Evolutionary conservation across 179 eudicot genomes (phyloP).

Genomic region (Silene noctiflora): DNA sequence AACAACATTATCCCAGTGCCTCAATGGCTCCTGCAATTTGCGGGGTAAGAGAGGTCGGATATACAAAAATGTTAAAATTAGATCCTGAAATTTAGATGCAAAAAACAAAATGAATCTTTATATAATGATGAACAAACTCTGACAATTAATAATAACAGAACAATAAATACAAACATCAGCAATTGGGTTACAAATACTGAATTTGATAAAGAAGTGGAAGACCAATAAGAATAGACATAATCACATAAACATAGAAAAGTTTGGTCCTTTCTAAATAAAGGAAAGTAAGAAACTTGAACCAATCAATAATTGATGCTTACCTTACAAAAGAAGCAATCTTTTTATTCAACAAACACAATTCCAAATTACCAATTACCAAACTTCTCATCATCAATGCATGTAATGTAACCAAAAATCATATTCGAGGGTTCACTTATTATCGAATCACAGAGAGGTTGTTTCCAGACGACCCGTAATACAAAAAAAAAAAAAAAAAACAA

Average conservation of each 20-base stretch:
- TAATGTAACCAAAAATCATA: not conserved
- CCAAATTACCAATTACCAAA: not conserved
- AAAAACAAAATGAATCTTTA: not conserved
- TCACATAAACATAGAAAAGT: constrained; percentile 8
- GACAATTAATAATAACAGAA: not conserved
- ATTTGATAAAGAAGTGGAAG: constrained; percentile 7
- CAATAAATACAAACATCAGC: not conserved
- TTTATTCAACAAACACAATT: constrained; percentile 11
- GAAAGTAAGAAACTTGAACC: constrained; percentile 15
- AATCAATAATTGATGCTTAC: constrained; percentile 31
- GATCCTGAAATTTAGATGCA: constrained; percentile 19
- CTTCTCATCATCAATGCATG: constrained; percentile 22
- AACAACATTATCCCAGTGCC: no score
- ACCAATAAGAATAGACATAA: constrained; percentile 7
- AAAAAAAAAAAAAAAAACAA: not conserved
- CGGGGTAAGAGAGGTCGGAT: no score
- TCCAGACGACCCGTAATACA: no score
- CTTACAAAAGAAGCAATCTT: constrained; percentile 36
- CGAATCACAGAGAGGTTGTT: not conserved
- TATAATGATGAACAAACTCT: not conserved
- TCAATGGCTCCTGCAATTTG: no score
- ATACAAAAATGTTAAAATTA: not conserved
- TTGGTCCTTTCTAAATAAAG: constrained; percentile 16
- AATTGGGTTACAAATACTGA: constrained; percentile 1
- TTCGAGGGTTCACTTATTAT: not conserved